Evolutionary conservation across 2,329 filamentous ascomycete genomes (phyloP).

Genomic region (Colletotrichum tropicicola): DNA sequence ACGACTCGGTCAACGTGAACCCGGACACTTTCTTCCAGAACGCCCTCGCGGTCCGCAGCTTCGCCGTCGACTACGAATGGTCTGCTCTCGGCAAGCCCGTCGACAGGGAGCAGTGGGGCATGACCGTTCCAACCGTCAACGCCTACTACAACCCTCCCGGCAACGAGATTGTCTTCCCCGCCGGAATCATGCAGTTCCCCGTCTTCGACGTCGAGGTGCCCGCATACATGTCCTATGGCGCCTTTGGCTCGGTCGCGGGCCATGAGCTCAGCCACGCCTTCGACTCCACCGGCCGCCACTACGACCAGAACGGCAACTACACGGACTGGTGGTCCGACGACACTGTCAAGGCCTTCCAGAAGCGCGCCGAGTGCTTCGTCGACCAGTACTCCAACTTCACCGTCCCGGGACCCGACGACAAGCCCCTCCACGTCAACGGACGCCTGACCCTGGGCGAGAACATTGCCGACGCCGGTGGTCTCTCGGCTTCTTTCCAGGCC

Average conservation of each 20-base stretch:
- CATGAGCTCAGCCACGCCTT: slow-evolving; percentile 78
- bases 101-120: slow-evolving; percentile 67
- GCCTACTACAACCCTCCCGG: slow-evolving; percentile 71
- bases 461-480: slow-evolving; percentile 75
- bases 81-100: slow-evolving; percentile 66
- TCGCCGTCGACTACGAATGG: slow-evolving; percentile 61
- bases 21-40: slow-evolving; percentile 66
- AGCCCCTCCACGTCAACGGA: slow-evolving; percentile 70
- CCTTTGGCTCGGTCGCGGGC: slow-evolving; percentile 72
- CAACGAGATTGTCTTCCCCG: slow-evolving; percentile 77
- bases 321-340: slow-evolving; percentile 73
- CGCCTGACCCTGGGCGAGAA: slow-evolving; percentile 73
- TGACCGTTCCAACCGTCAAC: slow-evolving; percentile 70
- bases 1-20: slow-evolving; percentile 60
- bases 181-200: slow-evolving; percentile 75
- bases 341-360: slow-evolving; percentile 66
- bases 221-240: slow-evolving; percentile 73
- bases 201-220: slow-evolving; percentile 71
- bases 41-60: slow-evolving; percentile 57
- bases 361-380: slow-evolving; percentile 71
- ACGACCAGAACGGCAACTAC: slow-evolving; percentile 71
- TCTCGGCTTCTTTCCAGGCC: slow-evolving; percentile 69
- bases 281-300: slow-evolving; percentile 71
- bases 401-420: slow-evolving; percentile 63
- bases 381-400: slow-evolving; percentile 73